phyloP scores from a whole-genome alignment of 352 stramenopile genomes.

The Pythium phragmitis region DNA sequence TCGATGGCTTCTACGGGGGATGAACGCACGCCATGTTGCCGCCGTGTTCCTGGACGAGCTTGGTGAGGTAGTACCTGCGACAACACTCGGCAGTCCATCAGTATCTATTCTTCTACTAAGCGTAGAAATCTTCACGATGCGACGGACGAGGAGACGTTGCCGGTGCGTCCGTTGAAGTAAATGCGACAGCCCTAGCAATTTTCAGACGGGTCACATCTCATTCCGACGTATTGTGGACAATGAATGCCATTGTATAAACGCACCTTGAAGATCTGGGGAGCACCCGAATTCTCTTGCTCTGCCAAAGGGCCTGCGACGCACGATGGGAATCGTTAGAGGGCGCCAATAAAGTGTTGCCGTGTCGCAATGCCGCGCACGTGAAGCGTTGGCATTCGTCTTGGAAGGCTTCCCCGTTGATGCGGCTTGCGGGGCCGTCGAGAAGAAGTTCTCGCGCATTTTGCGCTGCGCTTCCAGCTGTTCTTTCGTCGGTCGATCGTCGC shows the following conservation, averaged over 20 bases:
- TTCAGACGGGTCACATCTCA: neutral
- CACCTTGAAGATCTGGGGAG: slow-evolving; percentile 59
- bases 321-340: neutral
- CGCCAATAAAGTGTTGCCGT: neutral
- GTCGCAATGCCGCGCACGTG: neutral
- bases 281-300: slow-evolving; percentile 10
- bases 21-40: slow-evolving; percentile 54
- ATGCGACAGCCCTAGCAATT: slow-evolving; percentile 60
- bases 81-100: neutral
- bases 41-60: slow-evolving; percentile 75
- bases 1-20: neutral
- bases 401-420: neutral
- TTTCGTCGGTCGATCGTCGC: slow-evolving; percentile 31
- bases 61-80: slow-evolving; percentile 75
- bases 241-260: neutral
- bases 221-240: neutral
- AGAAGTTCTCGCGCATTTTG: slow-evolving; percentile 45
- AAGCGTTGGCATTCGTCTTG: slow-evolving; percentile 9
- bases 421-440: slow-evolving; percentile 13
- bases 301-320: neutral
- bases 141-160: slow-evolving; percentile 76
- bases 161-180: slow-evolving; percentile 79
- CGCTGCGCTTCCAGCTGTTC: slow-evolving; percentile 29
- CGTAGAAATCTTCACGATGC: neutral
- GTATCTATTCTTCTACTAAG: neutral